Evolutionary conservation across 371 early-diverging fungal species (phyloP), one percentile per base, ranked within the genome.

Genomic region (Mucor racemosus): DNA sequence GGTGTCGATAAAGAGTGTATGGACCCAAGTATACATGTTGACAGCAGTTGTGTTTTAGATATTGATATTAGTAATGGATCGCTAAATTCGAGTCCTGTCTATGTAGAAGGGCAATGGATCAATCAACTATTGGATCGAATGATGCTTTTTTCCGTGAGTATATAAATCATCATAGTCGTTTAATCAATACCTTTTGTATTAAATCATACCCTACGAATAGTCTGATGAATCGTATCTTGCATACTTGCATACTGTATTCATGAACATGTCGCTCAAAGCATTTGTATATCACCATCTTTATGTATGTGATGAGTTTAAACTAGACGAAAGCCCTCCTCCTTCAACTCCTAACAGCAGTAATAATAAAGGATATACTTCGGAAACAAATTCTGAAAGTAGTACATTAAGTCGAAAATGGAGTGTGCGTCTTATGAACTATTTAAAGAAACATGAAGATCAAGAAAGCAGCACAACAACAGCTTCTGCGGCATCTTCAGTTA

Each of bases 41-140:
- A 75, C 3, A 74, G 79, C 26, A 78, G 78, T 33, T 79, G 78
- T 34, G 68, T 72, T 2, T 36, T 79, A 17, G 80, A 79, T 34
- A 57, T 82, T 35, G 76, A 80, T 53, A 55, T 61, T 7, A 61
- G 68, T n/a, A 62, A 67, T 33, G 75, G 74, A 0, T 72, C 74
- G 13, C 61, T 82, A 6, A 39, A 75, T 17, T 75, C 78, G 4
- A 78, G 83, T 21, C 78, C 80, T 5, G 73, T 82, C 14, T 82
- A 82, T 53, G 69, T 79, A 7, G 80, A 79, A 50, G 83, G 83
- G 0, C 72, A 72, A 26, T 82, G 83, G 83, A 70, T 82, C n/a
- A 66, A 74, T 35, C 76, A 80, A 8, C 64, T 79, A 2, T n/a
- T 77, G 5, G 68, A 74, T 55, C 70, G 72, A 31, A 53, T 75